Evolutionary conservation across 2,329 filamentous ascomycete species (phyloP).

Genomic region (Exophiala mesophila): DNA sequence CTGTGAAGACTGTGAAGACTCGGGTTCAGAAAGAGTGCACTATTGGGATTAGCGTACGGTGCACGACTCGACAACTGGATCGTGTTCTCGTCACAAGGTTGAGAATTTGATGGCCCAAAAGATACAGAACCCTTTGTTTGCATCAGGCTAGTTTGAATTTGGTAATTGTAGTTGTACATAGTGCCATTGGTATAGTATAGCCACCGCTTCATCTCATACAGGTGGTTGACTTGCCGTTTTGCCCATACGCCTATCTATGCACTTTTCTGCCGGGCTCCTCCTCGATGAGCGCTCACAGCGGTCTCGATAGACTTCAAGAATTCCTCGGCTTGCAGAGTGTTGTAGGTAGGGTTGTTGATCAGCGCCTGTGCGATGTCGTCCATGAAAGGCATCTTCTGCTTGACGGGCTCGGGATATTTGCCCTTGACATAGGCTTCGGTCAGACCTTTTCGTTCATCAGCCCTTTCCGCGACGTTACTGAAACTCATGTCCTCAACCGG

Average conservation of each 20-base stretch:
- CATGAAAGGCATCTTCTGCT: slow-evolving; percentile 25
- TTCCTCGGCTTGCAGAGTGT: slow-evolving; percentile 14
- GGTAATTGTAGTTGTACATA: too few species aligned
- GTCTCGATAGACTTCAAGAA: slow-evolving; percentile 18
- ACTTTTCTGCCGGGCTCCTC: not conserved
- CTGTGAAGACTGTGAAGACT: too few species aligned
- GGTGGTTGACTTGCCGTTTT: slow-evolving; percentile 5
- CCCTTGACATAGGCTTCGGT: slow-evolving; percentile 21
- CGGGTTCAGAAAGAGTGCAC: too few species aligned
- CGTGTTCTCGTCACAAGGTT: too few species aligned
- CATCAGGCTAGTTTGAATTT: too few species aligned
- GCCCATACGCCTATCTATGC: too few species aligned
- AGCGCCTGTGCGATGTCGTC: slow-evolving; percentile 23
- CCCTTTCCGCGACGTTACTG: slow-evolving; percentile 13
- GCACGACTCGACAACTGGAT: too few species aligned
- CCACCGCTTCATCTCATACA: too few species aligned
- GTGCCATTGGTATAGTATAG: too few species aligned
- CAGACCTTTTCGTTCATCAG: slow-evolving; percentile 16
- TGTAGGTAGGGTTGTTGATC: slow-evolving; percentile 26
- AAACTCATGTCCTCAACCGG: slow-evolving; percentile 18
- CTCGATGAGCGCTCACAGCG: not conserved
- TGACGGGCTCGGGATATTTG: slow-evolving; percentile 19
- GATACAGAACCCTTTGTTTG: too few species aligned
- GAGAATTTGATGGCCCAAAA: too few species aligned
- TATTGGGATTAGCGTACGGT: too few species aligned